Base-by-base conservation (phyloP, 192 early-diverging fungal species). In the Phycomyces blakesleeanus region DNA sequence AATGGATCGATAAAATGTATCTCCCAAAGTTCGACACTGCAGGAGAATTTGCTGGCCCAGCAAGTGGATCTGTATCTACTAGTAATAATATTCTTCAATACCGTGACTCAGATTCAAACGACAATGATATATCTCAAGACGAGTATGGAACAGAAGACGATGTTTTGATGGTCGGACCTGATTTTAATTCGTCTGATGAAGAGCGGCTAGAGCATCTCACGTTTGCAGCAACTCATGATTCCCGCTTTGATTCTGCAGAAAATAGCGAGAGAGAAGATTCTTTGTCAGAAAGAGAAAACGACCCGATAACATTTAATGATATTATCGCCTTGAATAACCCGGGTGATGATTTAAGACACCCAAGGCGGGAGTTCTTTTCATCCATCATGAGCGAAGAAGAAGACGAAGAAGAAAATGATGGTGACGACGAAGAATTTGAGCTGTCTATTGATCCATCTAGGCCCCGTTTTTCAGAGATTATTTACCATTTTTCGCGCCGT, bases 351-450 rank as follows among this genome's bases (percentile, higher is more conserved):
- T 21, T 10, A 38, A 59, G 50, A 49, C 55, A 57, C 29, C 29
- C n/a, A n/a, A n/a, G n/a, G n/a, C n/a, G 44, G 20, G 26, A 38
- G 4, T 26, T 38, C 5, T 11, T 16, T 21, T 55, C 29, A 25
- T 29, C 51, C 21, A n/a, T n/a, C 16, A 37, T 47, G 12, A 50
- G 50, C 39, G 67, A 59, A 18, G 24, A 9, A 11, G 50, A 58
- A 2, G 60, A 61, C 0, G 51, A 63, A 26, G 77, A 66, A 9
- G 24, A 62, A 0, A 54, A 65, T 40, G 63, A 67, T 29, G 66
- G 69, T 14, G 69, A 76, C 0, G 58, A 71, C 5, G 70, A 62
- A 0, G 39, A 59, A 11, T 25, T 22, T 20, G 52, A 63, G 6
- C 37, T 20, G 38, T 27, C 16, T 40, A 11, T 18, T 12, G 5